Evolutionary conservation across 1,284 basidiomycete genomes (phyloP), one percentile per base, ranked within the genome.

Genomic region (Clitocybe nebularis): DNA sequence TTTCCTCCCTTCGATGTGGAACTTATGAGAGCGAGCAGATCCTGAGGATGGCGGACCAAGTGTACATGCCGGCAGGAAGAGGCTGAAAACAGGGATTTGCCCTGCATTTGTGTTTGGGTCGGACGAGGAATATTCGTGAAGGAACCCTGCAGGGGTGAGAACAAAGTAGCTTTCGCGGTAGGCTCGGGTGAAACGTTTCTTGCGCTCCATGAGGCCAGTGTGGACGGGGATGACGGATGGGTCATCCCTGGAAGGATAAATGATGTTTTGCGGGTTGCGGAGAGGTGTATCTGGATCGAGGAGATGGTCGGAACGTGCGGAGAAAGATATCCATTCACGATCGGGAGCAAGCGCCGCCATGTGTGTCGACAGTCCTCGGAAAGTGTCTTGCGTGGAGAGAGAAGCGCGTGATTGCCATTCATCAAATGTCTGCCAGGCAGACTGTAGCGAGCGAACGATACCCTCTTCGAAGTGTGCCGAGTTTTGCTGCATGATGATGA

Each of bases 401-500:
- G 84, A 81, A 76, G 93, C 91, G 58, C 95, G 89, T 4, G 86
- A 79, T 51, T 93, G 87, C 95, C 95, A 99, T 67, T 98, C 94
- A 59, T 95, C 90, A 60, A 92, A 99, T 2, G 52, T 98, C 52
- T 89, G 81, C 95, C 95, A 99, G 0, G 95, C 93, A 25, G 90
- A 93, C 67, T 99, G 93, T 52, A 99, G 83, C 22, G 91, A 85
- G 52, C 91, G 89, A 28, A 99, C 93, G 56, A 99, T 90, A 48
- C 94, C 95, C 58, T 93, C 90, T 66, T 98, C 95, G 55, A 99
- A 99, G 63, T 96, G 89, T 16, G 94, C 95, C 36, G 88, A 92
- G 66, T 97, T 97, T 58, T 97, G 89, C 63, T 99, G 95, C 82
- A 97, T 98, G 64, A 99, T 96, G 59, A 99, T 87, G 60, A 98